phyloP scores from a whole-genome alignment of 495 filamentous ascomycete genomes.

The Stereocaulon alpinum region DNA sequence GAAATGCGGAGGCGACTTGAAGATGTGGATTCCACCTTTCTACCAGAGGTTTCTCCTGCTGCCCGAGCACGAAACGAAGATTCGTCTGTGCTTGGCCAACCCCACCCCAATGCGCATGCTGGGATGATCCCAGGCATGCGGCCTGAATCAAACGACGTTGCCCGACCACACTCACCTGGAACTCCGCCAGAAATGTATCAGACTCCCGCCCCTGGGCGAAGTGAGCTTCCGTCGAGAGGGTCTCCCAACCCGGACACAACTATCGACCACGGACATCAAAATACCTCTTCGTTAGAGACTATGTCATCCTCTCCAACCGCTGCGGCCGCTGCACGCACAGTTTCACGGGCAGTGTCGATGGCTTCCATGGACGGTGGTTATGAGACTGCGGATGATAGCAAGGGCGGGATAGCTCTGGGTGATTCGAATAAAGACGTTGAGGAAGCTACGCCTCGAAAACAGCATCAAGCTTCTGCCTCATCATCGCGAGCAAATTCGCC shows the following conservation, averaged over 20 bases:
- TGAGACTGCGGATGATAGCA: slow-evolving; percentile 30
- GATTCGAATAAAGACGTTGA: slow-evolving; percentile 22
- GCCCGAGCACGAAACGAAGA: slow-evolving; percentile 38
- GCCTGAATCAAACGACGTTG: slow-evolving; percentile 6
- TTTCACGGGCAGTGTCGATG: slow-evolving; percentile 41
- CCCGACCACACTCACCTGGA: slow-evolving; percentile 26
- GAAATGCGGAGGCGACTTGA: slow-evolving; percentile 63
- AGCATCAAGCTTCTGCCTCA: slow-evolving; percentile 3
- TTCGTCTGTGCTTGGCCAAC: slow-evolving; percentile 47
- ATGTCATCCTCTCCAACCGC: slow-evolving; percentile 58
- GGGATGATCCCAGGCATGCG: not conserved
- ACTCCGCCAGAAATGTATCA: slow-evolving; percentile 39
- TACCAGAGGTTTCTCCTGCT: slow-evolving; percentile 43
- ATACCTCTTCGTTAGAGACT: slow-evolving; percentile 50
- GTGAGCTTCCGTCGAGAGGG: slow-evolving; percentile 23
- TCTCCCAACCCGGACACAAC: slow-evolving; percentile 19
- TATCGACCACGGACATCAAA: slow-evolving; percentile 23
- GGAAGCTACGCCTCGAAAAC: slow-evolving; percentile 29
- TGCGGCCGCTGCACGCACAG: slow-evolving; percentile 48
- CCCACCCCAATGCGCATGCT: not conserved
- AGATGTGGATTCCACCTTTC: slow-evolving; percentile 82
- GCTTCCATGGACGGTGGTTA: slow-evolving; percentile 27
- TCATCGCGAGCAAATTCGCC: slow-evolving; percentile 16
- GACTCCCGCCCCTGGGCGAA: slow-evolving; percentile 34
- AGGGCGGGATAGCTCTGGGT: slow-evolving; percentile 19